These are phyloP conservation scores for Coemansia sp. DNA, from an alignment of 371 early-diverging fungal species.

Conservation along the genomic window DNA sequence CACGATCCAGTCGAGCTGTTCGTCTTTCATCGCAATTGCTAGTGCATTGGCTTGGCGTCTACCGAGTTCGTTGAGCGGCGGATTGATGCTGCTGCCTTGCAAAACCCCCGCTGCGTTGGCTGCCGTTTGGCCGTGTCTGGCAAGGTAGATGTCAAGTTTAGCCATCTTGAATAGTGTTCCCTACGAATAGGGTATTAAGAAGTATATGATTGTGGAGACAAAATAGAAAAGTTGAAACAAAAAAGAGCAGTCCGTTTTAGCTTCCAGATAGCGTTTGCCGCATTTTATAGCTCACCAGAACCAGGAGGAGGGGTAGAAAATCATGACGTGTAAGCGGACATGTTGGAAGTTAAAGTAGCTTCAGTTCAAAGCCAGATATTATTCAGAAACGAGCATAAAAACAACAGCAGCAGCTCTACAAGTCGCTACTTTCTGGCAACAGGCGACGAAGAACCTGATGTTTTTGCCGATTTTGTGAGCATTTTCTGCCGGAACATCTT, in stretches of 20 bases:
- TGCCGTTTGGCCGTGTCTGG: slow-evolving; percentile 45
- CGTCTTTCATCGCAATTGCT: slow-evolving; percentile 22
- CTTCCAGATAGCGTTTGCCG: too few species aligned
- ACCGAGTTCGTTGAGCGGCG: slow-evolving; percentile 32
- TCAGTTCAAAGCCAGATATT: too few species aligned
- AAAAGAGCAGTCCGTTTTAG: too few species aligned
- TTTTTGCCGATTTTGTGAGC: slow-evolving; percentile 33
- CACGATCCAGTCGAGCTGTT: slow-evolving; percentile 35
- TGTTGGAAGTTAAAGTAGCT: too few species aligned
- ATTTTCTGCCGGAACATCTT: slow-evolving; percentile 57
- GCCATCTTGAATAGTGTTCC: slow-evolving; percentile 8
- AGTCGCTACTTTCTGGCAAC: slow-evolving; percentile 15
- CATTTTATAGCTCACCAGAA: too few species aligned
- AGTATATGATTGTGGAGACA: neutral
- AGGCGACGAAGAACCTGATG: slow-evolving; percentile 5
- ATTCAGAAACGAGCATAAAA: too few species aligned
- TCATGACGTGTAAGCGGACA: too few species aligned
- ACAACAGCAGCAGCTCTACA: neutral
- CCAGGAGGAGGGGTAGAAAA: too few species aligned
- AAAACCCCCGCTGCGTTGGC: slow-evolving; percentile 33
- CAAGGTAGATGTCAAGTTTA: slow-evolving; percentile 20
- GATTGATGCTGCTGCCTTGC: slow-evolving; percentile 35
- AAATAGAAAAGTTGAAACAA: slow-evolving; percentile 6
- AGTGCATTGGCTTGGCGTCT: slow-evolving; percentile 25
- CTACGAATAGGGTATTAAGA: too few species aligned